Evolutionary conservation across 2,329 filamentous ascomycete genomes (phyloP), one percentile per base, ranked within the genome.

Genomic region (Fonsecaea nubica): DNA sequence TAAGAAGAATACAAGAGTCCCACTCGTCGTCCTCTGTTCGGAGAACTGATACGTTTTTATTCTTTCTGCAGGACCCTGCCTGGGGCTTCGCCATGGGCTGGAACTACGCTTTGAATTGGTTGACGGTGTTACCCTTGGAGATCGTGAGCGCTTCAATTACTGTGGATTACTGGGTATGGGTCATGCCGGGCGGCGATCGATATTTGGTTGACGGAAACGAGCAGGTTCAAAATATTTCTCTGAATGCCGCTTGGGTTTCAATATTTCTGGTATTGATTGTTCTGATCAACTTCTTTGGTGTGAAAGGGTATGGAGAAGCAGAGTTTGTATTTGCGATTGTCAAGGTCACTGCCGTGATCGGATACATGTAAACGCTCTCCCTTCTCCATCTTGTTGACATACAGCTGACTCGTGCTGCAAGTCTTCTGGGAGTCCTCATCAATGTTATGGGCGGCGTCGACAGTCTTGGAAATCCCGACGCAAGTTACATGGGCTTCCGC

Each of bases 221-320:
- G 25, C 48, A 69, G 67, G 64, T 71, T 67, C 40, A 68, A 55
- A 70, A 75, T 50, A 67, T 78, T 58, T 71, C 70, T 9, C 53
- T 73, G 35, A 74, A 82, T 63, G 80, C 76, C 18, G 75, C 77
- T 12, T 78, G 77, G 75, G 90, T 96, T 52, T 86, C 90, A 58
- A 79, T 96, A 48, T 96, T 96, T 77, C 83, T 94, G 50, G 59
- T 87, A 35, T 74, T 88, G 58, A 92, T 95, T 72, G 82, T 93
- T 57, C 71, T 78, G 52, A 94, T 96, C 78, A 96, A 96, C 75
- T 78, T 94, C 67, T 93, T 92, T 74, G 92, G 92, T 53, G 89
- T 96, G 72, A 91, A 91, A 76, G 90, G 89, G 21, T 95, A 94
- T 71, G 92, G 91, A 71, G 92, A 95, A 77, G 91, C 91, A 36